Evolutionary conservation across 139 green algal genomes (phyloP).

Genomic region (Yamagishiella unicocca): DNA sequence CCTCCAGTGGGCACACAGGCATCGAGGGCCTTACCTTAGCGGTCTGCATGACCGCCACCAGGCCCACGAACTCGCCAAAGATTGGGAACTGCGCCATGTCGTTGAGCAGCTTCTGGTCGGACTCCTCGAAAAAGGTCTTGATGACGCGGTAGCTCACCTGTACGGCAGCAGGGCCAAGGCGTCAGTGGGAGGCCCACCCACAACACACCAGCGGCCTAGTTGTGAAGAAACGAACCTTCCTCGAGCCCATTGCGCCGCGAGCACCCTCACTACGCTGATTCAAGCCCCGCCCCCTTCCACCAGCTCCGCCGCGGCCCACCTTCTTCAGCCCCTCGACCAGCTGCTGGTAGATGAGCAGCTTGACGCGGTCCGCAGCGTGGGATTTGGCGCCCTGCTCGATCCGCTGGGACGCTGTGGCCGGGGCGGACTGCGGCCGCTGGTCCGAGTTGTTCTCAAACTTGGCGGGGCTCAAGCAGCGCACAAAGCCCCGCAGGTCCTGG

Average conservation of each 20-base stretch:
- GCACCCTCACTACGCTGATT: too few relatives aligned
- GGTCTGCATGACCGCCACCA: background rate
- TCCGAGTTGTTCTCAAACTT: background rate
- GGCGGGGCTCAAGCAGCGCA: constrained; percentile 2
- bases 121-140: constrained; percentile 2
- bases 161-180: too few relatives aligned
- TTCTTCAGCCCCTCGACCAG: constrained; percentile 35
- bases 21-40: background rate
- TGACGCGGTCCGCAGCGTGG: constrained; percentile 21
- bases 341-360: constrained; percentile 47
- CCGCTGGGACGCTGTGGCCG: background rate
- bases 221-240: too few relatives aligned
- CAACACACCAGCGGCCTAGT: too few relatives aligned
- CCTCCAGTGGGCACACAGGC: too few relatives aligned
- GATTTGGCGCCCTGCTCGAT: background rate
- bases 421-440: background rate
- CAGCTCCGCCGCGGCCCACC: background rate
- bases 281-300: too few relatives aligned
- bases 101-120: background rate
- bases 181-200: too few relatives aligned
- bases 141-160: constrained; percentile 4
- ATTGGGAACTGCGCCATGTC: constrained; percentile 35
- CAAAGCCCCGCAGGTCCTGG: constrained; percentile 23
- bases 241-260: too few relatives aligned
- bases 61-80: background rate